Percentiles rank a stretch among this genome's conserved stretches.
These are phyloP conservation scores for Spirogloea muscicola DNA, from an alignment of 139 green algal species.

Conservation along the genomic window DNA sequence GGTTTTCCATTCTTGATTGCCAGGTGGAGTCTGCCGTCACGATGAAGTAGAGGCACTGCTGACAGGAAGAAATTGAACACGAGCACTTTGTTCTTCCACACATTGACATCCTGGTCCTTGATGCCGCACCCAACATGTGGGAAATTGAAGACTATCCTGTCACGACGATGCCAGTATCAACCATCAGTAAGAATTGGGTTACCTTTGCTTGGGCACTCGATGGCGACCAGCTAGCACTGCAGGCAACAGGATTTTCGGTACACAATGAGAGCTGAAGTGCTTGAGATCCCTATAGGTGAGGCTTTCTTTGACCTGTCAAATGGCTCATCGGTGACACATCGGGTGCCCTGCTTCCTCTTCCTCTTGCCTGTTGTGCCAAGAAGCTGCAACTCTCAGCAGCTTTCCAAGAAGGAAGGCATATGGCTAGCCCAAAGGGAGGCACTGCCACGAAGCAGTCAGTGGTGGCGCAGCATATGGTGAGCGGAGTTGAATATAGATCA, in stretches of 20 bases:
- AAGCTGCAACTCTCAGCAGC: too few species aligned
- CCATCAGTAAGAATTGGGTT: too few species aligned
- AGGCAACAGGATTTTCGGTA: too few species aligned
- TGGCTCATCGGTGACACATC: neutral
- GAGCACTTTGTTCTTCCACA: too few species aligned
- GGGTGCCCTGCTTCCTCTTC: neutral
- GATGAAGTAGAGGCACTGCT: neutral
- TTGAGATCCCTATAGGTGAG: neutral
- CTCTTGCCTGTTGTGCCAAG: conserved; percentile 11
- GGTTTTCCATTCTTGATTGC: neutral
- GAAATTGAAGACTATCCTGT: conserved; percentile 48
- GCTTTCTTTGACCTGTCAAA: conserved; percentile 7
- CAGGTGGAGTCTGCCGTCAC: neutral
- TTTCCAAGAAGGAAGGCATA: too few species aligned
- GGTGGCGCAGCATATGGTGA: neutral
- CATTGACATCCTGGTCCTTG: conserved; percentile 44
- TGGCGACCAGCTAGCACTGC: too few species aligned
- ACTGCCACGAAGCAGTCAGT: neutral
- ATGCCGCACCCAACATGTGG: conserved; percentile 44
- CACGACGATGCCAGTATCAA: too few species aligned
- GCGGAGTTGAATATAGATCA: too few species aligned
- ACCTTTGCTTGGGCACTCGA: too few species aligned
- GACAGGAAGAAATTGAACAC: too few species aligned
- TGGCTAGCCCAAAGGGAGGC: too few species aligned
- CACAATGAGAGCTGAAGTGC: too few species aligned